Base-by-base conservation (phyloP, 1,139 yeast species). In the Arxiozyma slooffiae region DNA sequence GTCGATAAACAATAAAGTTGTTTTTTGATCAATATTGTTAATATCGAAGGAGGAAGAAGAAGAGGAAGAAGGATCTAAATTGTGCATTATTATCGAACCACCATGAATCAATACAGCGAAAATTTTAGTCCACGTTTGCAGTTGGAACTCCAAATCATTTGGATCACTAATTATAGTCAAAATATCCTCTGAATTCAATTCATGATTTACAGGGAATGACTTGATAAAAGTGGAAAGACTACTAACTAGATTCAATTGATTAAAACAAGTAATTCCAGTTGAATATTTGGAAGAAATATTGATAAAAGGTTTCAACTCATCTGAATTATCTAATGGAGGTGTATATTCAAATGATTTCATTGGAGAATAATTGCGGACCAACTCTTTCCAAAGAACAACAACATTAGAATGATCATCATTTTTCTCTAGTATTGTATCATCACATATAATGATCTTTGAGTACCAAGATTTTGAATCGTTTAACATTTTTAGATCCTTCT, bases 221-320 rank as follows among this genome's bases (percentile, higher is more conserved):
- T 78, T 80, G 45, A 83, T 68, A 45, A 79, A 76, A 0, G 87
- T 73, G 0, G 89, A 83, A 17, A 82, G 69, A 1, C 82, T 72
- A 54, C 87, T 78, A 16, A 82, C 81, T 50, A 85, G 69, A 57
- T 80, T 81, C 53, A 78, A 71, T 54, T 82, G 88, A 18, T 80
- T 77, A 61, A 76, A 84, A 18, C 64, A 56, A 5, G 67, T 64
- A 6, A 61, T 57, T 17, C 55, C 53, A 22, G 52, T 56, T 16
- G 30, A 21, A 41, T 47, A 51, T 8, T 58, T 54, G 1, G 63
- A 56, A 6, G 63, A 52, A 8, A 57, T 51, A 23, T 56, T 51
- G 9, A 58, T 52, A 34, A 62, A 53, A 4, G 63, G 66, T 45
- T 61, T 62, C 38, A 60, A 62, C 51, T 69, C 69, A 44, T 64